A percentile compares a stretch with the other conserved stretches of the same genome.
Conservation (phyloP, 106 monocot genomes). For the Dactylorhiza incarnata region DNA sequence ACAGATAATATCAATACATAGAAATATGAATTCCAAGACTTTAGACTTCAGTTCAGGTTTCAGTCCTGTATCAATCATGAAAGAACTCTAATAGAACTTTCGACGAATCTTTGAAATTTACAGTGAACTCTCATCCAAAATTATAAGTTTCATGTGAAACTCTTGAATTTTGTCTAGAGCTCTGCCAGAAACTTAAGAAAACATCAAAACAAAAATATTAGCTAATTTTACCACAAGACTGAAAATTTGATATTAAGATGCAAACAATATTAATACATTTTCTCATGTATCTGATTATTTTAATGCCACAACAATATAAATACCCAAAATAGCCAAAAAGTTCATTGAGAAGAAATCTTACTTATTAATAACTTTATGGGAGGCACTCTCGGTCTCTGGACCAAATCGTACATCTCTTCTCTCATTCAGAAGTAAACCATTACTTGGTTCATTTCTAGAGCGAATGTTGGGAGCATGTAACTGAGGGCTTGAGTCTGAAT, state of each 20-base stretch:
- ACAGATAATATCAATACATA: not conserved
- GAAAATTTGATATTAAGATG: not conserved
- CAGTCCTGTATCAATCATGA: no score
- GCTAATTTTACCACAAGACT: no score
- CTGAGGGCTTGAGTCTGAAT: conserved; percentile 28
- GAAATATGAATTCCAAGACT: no score
- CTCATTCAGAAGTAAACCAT: conserved; percentile 21
- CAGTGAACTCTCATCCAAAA: no score
- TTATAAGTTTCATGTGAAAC: no score
- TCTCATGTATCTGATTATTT: not conserved
- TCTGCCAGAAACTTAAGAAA: no score
- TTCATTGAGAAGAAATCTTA: conserved; percentile 14
- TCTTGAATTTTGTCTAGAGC: no score
- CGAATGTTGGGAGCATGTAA: conserved; percentile 21
- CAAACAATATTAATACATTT: not conserved
- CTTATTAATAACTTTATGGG: conserved; percentile 31
- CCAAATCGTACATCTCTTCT: conserved; percentile 30
- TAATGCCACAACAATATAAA: not conserved
- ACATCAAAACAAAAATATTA: no score
- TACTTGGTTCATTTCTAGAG: conserved; percentile 41
- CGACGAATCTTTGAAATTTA: no score
- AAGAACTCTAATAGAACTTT: no score
- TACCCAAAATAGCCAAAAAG: not conserved
- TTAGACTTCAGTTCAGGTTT: no score
- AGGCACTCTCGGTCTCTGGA: conserved; percentile 18